A percentile compares a stretch with the other conserved stretches of the same genome.
phyloP scores from a whole-genome alignment of 306 rosid genomes.

The Sindora glabra region DNA sequence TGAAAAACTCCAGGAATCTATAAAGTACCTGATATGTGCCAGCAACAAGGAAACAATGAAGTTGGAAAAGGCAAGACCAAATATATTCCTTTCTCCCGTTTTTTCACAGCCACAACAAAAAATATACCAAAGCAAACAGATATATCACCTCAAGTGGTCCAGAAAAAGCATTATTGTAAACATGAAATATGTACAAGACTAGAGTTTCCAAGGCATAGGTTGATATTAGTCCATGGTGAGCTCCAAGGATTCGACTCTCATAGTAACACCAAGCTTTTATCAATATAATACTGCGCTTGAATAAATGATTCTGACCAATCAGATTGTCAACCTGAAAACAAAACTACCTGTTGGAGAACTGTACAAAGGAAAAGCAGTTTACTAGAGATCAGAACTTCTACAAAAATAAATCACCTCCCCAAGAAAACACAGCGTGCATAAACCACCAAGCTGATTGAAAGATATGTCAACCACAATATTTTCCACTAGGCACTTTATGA shows the following conservation, averaged over 20 bases:
- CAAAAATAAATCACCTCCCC: slow-evolving; percentile 84
- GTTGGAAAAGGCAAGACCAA: neutral
- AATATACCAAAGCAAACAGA: slow-evolving; percentile 4
- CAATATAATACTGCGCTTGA: slow-evolving; percentile 73
- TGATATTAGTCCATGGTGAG: slow-evolving; percentile 78
- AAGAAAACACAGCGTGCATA: slow-evolving; percentile 98
- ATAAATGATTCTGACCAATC: slow-evolving; percentile 63
- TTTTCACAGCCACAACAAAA: neutral
- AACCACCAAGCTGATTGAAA: slow-evolving; percentile 93
- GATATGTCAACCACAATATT: slow-evolving; percentile 99
- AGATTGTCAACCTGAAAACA: slow-evolving; percentile 94
- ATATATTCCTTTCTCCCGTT: too few relatives aligned
- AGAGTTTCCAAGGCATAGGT: slow-evolving; percentile 78
- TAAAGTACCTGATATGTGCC: slow-evolving; percentile 63
- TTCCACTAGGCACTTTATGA: slow-evolving; percentile 96
- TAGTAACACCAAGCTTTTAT: slow-evolving; percentile 94
- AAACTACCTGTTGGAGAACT: too few relatives aligned
- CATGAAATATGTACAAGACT: slow-evolving; percentile 69
- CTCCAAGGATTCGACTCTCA: slow-evolving; percentile 83
- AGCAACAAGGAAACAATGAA: neutral
- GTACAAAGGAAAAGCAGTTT: too few relatives aligned
- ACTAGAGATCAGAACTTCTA: too few relatives aligned
- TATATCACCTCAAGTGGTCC: slow-evolving; percentile 86
- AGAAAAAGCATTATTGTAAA: slow-evolving; percentile 46
- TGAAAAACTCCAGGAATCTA: slow-evolving; percentile 91